Conservation (phyloP, 1,284 basidiomycete genomes). For the Rhodotorula mucilaginosa region DNA sequence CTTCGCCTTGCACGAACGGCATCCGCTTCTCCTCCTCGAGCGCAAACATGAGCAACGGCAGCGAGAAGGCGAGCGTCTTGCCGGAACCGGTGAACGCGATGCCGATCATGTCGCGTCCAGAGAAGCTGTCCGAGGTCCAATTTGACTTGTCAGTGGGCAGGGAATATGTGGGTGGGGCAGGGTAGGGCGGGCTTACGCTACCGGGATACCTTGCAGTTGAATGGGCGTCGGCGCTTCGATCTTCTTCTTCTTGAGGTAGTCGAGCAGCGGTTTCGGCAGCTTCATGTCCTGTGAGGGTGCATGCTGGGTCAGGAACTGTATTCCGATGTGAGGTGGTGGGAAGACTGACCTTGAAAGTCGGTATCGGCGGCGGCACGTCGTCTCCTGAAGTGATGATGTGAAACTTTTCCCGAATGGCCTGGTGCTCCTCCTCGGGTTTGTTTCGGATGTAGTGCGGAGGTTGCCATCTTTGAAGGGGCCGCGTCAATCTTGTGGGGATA, state of each 20-base stretch:
- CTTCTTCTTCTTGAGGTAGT: slow-evolving; percentile 76
- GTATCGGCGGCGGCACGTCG: slow-evolving; percentile 88
- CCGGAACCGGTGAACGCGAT: slow-evolving; percentile 54
- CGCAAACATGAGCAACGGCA: slow-evolving; percentile 68
- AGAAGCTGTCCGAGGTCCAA: slow-evolving; percentile 33
- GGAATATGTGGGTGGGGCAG: not conserved
- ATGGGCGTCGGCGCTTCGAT: slow-evolving; percentile 90
- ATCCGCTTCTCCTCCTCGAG: slow-evolving; percentile 88
- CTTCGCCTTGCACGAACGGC: slow-evolving; percentile 87
- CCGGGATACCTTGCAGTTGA: slow-evolving; percentile 93
- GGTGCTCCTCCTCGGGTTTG: slow-evolving; percentile 66
- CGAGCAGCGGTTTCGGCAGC: slow-evolving; percentile 78
- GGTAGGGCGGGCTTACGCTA: slow-evolving; percentile 54
- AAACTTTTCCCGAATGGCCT: slow-evolving; percentile 76
- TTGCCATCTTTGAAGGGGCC: slow-evolving; percentile 64
- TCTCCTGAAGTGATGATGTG: slow-evolving; percentile 78
- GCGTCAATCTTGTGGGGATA: not conserved
- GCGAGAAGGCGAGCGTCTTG: slow-evolving; percentile 52
- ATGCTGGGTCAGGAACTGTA: no score
- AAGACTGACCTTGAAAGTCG: slow-evolving; percentile 71
- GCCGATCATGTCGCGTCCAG: slow-evolving; percentile 54
- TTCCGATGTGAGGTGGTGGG: no score
- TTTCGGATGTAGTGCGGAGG: slow-evolving; percentile 80
- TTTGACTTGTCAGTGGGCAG: not conserved
- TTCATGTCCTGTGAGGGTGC: slow-evolving; percentile 81